A percentile compares a stretch with the other conserved stretches of the same genome.
Evolutionary conservation across 1,139 yeast species (phyloP).

Genomic region (Arxiozyma heterogenica): DNA sequence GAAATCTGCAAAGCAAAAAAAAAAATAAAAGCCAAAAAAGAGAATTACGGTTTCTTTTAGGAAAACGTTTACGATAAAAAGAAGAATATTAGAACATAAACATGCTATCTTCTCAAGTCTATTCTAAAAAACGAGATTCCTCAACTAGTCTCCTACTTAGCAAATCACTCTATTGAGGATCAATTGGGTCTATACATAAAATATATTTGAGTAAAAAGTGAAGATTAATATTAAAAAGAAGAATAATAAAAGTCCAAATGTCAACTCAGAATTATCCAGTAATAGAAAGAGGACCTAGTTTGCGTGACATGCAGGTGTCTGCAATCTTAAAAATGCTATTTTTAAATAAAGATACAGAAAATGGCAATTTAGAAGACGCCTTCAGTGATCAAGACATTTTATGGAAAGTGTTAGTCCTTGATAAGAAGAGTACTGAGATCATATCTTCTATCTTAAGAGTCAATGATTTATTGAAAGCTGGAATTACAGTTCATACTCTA

Average conservation of each 20-base stretch:
- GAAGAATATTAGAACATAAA: not conserved
- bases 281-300: slow-evolving; percentile 14
- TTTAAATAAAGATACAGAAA: slow-evolving; percentile 46
- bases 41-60: not conserved
- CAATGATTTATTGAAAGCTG: slow-evolving; percentile 78
- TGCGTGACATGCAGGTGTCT: slow-evolving; percentile 29
- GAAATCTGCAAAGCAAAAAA: not conserved
- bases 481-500: slow-evolving; percentile 80
- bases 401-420: slow-evolving; percentile 93
- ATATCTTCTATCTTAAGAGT: slow-evolving; percentile 85
- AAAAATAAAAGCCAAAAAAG: not conserved
- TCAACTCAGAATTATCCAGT: not conserved
- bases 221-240: no score
- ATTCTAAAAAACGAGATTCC: no score
- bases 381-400: slow-evolving; percentile 50
- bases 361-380: slow-evolving; percentile 45
- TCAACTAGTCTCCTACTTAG: no score
- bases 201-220: not conserved
- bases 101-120: not conserved
- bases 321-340: slow-evolving; percentile 77
- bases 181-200: no score
- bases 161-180: not conserved
- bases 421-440: slow-evolving; percentile 69
- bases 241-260: not conserved
- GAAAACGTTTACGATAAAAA: not conserved